Percentiles rank a stretch among this genome's conserved stretches.
Conservation (phyloP, 345 rosid species). For the Sonneratia alba region DNA sequence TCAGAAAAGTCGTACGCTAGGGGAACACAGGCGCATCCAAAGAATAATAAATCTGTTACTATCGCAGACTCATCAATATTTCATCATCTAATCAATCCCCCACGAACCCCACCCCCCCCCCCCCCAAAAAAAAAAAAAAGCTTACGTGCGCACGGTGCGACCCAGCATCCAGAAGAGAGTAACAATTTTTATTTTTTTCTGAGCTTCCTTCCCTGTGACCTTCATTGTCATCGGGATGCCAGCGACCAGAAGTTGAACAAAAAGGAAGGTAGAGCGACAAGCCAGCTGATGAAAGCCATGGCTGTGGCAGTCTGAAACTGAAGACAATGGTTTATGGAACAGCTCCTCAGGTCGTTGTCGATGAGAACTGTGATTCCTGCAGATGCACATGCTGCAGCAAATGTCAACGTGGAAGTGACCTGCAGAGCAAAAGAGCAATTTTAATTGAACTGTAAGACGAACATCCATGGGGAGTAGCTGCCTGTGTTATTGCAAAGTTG, state of each 20-base stretch:
- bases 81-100: background rate
- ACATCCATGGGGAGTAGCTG: background rate
- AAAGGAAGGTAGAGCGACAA: slow-evolving; percentile 54
- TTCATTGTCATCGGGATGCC: slow-evolving; percentile 38
- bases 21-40: background rate
- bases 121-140: too few relatives aligned
- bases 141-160: background rate
- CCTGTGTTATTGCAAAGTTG: background rate
- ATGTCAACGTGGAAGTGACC: slow-evolving; percentile 65
- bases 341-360: slow-evolving; percentile 53
- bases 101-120: background rate
- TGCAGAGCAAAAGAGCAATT: slow-evolving; percentile 19
- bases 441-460: background rate
- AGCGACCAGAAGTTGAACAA: slow-evolving; percentile 64
- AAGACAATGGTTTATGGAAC: slow-evolving; percentile 43
- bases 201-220: slow-evolving; percentile 1
- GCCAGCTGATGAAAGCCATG: slow-evolving; percentile 72
- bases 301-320: slow-evolving; percentile 70
- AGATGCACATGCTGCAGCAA: slow-evolving; percentile 77
- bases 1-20: background rate
- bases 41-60: background rate
- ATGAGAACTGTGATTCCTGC: slow-evolving; percentile 79
- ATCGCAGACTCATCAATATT: background rate
- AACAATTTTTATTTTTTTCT: background rate
- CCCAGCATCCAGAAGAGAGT: background rate